Percentiles rank a stretch among this genome's conserved stretches.
phyloP scores from a whole-genome alignment of 179 eudicot genomes.

The Camellia oleifera region DNA sequence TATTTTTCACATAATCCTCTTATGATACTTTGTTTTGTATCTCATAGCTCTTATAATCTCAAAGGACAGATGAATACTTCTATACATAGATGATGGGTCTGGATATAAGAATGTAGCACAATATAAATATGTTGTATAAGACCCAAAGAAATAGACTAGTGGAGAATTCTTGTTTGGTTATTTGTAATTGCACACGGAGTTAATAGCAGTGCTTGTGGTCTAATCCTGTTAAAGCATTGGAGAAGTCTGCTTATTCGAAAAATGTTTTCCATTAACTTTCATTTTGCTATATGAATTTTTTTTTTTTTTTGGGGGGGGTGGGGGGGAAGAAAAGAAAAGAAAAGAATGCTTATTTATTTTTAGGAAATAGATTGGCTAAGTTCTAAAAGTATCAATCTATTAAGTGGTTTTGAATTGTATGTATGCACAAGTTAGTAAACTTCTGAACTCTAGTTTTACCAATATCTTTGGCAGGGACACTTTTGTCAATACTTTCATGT shows the following conservation, averaged over 20 bases:
- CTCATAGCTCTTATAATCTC: not conserved
- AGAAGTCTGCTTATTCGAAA: not conserved
- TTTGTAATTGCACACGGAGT: not conserved
- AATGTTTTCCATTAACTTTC: too few relatives aligned
- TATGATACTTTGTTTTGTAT: not conserved
- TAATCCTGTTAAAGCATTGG: slow-evolving; percentile 5
- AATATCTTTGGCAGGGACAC: slow-evolving; percentile 68
- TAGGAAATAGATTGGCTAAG: not conserved
- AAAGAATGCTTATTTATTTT: not conserved
- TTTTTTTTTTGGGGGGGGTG: too few relatives aligned
- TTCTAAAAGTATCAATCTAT: not conserved
- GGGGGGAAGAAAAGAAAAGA: too few relatives aligned
- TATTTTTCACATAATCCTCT: not conserved
- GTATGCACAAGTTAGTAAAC: not conserved
- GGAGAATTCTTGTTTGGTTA: not conserved
- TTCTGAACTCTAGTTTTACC: not conserved
- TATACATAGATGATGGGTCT: not conserved
- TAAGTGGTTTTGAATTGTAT: not conserved
- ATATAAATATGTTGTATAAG: not conserved
- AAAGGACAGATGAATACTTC: not conserved
- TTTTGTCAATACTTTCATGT: slow-evolving; percentile 90
- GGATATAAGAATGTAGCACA: not conserved
- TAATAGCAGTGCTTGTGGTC: not conserved
- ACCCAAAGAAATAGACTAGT: not conserved
- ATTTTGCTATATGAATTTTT: too few relatives aligned